A percentile compares a stretch with the other conserved stretches of the same genome.
These are phyloP conservation scores for Wickerhamomyces alni DNA, from an alignment of 805 yeast species.

Conservation along the genomic window DNA sequence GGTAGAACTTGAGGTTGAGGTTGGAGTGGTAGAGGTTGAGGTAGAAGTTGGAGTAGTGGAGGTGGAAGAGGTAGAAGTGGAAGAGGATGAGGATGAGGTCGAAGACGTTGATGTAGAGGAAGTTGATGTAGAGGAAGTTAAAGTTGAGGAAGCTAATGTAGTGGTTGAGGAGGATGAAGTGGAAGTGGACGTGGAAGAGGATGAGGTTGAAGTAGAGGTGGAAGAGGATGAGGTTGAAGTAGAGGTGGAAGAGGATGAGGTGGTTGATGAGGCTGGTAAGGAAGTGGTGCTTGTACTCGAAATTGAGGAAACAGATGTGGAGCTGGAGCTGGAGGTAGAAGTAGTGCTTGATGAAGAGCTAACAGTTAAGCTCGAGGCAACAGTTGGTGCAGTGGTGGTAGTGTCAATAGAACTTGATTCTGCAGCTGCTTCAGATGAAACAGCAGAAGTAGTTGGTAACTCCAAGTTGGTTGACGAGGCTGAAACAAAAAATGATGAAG, in stretches of 20 bases:
- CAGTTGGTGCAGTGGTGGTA: no score
- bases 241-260: background rate
- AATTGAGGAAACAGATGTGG: no score
- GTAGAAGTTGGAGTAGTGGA: background rate
- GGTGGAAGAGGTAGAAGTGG: background rate
- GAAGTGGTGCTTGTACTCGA: background rate
- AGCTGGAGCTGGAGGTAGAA: background rate
- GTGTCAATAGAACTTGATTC: background rate
- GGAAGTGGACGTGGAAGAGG: background rate
- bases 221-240: background rate
- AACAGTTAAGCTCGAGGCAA: no score
- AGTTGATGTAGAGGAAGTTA: background rate
- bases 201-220: background rate
- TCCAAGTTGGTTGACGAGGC: no score
- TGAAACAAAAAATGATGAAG: no score
- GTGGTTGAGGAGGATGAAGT: background rate
- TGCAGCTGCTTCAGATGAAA: no score
- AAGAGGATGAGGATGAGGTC: background rate
- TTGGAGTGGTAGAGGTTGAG: background rate
- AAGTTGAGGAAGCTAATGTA: background rate
- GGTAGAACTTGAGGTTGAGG: background rate
- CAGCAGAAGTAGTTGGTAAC: no score
- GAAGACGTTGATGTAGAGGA: background rate
- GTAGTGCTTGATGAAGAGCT: background rate
- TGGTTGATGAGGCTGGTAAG: background rate